Evolutionary conservation across 148 eudicot genomes (phyloP), one percentile per base, ranked within the genome.

Genomic region (Camellia japonica): DNA sequence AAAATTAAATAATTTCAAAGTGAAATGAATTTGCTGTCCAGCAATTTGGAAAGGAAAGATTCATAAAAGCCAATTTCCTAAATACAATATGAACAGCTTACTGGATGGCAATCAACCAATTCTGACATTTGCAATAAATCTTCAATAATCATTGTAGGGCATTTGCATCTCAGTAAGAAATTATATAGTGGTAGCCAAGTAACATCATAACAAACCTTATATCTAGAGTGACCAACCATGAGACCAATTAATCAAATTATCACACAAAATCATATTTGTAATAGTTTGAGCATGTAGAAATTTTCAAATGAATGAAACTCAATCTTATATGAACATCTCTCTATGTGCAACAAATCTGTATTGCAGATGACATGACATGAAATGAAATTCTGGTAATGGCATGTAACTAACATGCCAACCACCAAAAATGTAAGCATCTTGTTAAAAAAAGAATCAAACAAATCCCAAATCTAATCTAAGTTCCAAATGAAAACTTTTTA

Each of bases 331-430:
- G 63, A 60, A 11, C 14, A 44, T 16, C 18, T 16, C 49, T n/a
- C 41, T n/a, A 4, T 49, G 7, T 7, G 54, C n/a, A 41, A 16
- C 23, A 69, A 16, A 20, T 18, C 12, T 69, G 47, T 7, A 30
- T 47, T 70, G 56, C 15, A 19, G 41, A 47, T 3, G 20, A 47
- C 15, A 47, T 49, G 74, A 19, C 15, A n/a, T 49, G 74, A 19
- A 12, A 5, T 70, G 20, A 49, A 55, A 70, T 47, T 70, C 51
- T 11, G 19, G 56, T 8, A 11, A 46, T 3, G 56, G 56, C 16
- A 70, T 47, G 74, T n/a, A 15, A 15, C 74, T 47, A 47, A 49
- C 38, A 46, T 70, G 55, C 74, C 49, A 47, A 70, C 74, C 74
- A 70, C 56, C 19, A 12, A 0, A 47, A 54, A 70, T 70, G 56